Evolutionary conservation across 768 basidiomycete genomes (phyloP), one percentile per base, ranked within the genome.

Genomic region (Calocybe indica): DNA sequence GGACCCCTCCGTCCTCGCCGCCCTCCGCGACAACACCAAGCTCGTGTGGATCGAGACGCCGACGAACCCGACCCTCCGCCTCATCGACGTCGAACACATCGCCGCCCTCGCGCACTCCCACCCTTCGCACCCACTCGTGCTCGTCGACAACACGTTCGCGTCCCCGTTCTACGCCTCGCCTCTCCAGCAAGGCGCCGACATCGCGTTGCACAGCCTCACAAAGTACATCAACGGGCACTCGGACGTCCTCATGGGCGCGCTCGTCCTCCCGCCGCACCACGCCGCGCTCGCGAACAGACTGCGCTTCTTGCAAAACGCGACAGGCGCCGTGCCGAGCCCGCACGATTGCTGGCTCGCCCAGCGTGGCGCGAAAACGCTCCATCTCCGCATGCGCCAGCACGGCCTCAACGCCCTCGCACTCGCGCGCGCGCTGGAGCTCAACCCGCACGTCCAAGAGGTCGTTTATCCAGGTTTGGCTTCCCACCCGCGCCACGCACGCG

Each of bases 171-270:
- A 86, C 71, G 78, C 82, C 35, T 91, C 90, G 0, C 94, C 94
- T 0, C 81, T 97, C 32, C 76, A 86, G 47, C 83, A 79, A 28
- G 81, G 86, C 10, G 95, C 92, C 10, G 92, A 95, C 62, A 70
- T 96, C 54, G 88, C 92, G 55, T 52, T 92, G 5, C 92, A 96
- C 71, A 78, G 74, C 15, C 72, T 93, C 37, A 91, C 85, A 0
- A 96, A 98, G 66, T 96, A 95, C 70, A 73, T 95, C 59, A 90
- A 92, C 60, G 95, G 95, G 0, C 94, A 96, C 67, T 88, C 88
- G 0, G 94, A 98, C 62, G 89, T 95, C 61, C 74, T 96, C 57
- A 89, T 93, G 79, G 94, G 94, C 37, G 83, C 84, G 0, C 64
- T 87, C 46, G 81, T 93, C 54, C 74, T 93, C 5, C 82, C 88